Conservation (phyloP, 208 protist species). For the Baffinella frigidus region DNA sequence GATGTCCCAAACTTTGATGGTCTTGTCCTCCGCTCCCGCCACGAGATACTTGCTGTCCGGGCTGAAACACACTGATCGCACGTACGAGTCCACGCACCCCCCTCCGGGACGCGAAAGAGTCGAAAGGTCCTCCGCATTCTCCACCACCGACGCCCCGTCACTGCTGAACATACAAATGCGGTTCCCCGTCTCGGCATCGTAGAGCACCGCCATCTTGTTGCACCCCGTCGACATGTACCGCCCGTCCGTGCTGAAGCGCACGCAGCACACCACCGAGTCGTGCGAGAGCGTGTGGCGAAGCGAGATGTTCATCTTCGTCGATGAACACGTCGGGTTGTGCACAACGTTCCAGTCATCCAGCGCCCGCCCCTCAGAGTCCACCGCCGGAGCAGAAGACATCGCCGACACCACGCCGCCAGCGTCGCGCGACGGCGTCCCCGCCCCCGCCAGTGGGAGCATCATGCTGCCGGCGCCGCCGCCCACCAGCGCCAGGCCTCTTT, state of each 20-base stretch:
- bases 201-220: constrained; percentile 72
- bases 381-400: neutral
- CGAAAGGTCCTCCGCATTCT: neutral
- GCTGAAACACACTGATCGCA: constrained; percentile 79
- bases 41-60: constrained; percentile 79
- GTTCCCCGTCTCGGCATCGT: constrained; percentile 72
- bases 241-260: constrained; percentile 53
- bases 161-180: neutral
- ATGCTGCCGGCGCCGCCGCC: neutral
- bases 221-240: constrained; percentile 19
- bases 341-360: constrained; percentile 58
- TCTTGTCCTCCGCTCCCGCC: constrained; percentile 83
- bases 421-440: neutral
- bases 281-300: constrained; percentile 39
- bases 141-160: neutral
- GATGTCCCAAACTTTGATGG: constrained; percentile 74
- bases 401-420: neutral
- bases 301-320: neutral
- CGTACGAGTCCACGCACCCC: constrained; percentile 73
- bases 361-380: neutral
- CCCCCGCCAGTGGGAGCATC: neutral
- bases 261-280: constrained; percentile 61
- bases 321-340: constrained; percentile 10
- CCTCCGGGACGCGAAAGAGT: too few relatives aligned
- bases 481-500: neutral